These are phyloP conservation scores for Amauroascus niger DNA, from an alignment of 2,329 filamentous ascomycete genomes.

Conservation along the genomic window DNA sequence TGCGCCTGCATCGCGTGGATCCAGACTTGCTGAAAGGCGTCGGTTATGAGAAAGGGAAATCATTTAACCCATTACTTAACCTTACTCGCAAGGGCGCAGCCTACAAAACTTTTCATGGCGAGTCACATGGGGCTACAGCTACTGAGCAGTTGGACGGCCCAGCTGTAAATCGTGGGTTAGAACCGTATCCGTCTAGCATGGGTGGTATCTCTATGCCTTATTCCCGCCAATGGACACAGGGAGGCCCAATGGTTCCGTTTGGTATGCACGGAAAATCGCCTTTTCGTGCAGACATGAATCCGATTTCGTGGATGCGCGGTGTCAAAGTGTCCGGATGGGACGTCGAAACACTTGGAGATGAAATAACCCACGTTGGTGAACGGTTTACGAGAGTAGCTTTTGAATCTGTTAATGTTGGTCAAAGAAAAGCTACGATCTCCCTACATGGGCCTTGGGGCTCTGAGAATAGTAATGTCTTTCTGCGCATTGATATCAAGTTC, in stretches of 20 bases:
- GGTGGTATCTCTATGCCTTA: constrained; percentile 45
- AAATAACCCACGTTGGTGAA: constrained; percentile 52
- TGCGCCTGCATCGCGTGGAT: constrained; percentile 67
- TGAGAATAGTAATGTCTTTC: constrained; percentile 43
- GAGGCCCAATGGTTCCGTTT: constrained; percentile 40
- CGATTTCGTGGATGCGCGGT: constrained; percentile 56
- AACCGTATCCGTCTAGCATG: constrained; percentile 29
- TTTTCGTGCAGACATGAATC: constrained; percentile 44
- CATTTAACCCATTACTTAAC: constrained; percentile 54
- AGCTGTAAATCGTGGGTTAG: not conserved
- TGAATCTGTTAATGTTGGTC: constrained; percentile 48
- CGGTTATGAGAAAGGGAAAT: constrained; percentile 61
- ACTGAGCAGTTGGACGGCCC: not conserved
- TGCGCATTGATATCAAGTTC: constrained; percentile 51
- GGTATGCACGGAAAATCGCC: constrained; percentile 42
- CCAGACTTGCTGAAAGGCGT: constrained; percentile 55
- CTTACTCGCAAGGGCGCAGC: constrained; percentile 73
- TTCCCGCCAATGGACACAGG: constrained; percentile 40
- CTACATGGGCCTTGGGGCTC: constrained; percentile 53
- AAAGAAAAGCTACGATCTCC: constrained; percentile 46
- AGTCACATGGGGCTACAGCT: not conserved
- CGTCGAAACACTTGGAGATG: constrained; percentile 48
- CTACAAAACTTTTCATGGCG: constrained; percentile 74
- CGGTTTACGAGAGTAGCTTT: constrained; percentile 53
- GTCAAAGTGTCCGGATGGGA: constrained; percentile 50